Conservation (phyloP, 257 asterid genomes). For the Vinca minor region DNA sequence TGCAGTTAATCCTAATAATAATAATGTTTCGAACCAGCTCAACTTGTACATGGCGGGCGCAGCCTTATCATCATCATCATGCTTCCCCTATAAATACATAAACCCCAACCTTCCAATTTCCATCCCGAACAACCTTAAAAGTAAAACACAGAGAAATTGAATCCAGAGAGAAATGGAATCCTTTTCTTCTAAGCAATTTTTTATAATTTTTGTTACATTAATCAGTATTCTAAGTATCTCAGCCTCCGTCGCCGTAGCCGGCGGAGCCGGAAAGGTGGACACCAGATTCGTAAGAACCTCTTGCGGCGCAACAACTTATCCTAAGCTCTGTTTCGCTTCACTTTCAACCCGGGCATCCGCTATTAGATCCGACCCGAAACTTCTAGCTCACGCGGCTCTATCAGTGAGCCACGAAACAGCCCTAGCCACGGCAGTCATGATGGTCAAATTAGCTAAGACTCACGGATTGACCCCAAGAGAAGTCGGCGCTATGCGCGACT, state of each 20-base stretch:
- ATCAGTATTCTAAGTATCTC: slow-evolving; percentile 1
- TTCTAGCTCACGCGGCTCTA: slow-evolving; percentile 54
- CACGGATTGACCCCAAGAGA: slow-evolving; percentile 43
- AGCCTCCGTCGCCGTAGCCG: slow-evolving; percentile 12
- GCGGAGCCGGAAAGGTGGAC: slow-evolving; percentile 20
- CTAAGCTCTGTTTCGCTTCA: slow-evolving; percentile 52
- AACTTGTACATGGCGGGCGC: too few relatives aligned
- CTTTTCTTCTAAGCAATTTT: slow-evolving; percentile 4
- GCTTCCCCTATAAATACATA: neutral
- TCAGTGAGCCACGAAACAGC: slow-evolving; percentile 37
- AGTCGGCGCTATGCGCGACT: slow-evolving; percentile 53
- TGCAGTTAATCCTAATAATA: too few relatives aligned
- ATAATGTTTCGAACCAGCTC: too few relatives aligned
- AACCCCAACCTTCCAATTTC: neutral
- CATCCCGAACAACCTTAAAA: neutral
- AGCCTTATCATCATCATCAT: neutral
- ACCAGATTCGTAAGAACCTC: slow-evolving; percentile 46
- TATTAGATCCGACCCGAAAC: slow-evolving; percentile 39
- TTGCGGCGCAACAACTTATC: slow-evolving; percentile 62
- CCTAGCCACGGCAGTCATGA: slow-evolving; percentile 32
- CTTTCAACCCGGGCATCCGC: slow-evolving; percentile 41
- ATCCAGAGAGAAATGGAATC: slow-evolving; percentile 33
- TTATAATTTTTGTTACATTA: slow-evolving; percentile 12
- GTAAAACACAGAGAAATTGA: slow-evolving; percentile 24
- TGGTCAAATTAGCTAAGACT: slow-evolving; percentile 28